These are phyloP conservation scores for Phyllosticta citribraziliensis DNA, from an alignment of 2,329 filamentous ascomycete genomes.

Conservation along the genomic window DNA sequence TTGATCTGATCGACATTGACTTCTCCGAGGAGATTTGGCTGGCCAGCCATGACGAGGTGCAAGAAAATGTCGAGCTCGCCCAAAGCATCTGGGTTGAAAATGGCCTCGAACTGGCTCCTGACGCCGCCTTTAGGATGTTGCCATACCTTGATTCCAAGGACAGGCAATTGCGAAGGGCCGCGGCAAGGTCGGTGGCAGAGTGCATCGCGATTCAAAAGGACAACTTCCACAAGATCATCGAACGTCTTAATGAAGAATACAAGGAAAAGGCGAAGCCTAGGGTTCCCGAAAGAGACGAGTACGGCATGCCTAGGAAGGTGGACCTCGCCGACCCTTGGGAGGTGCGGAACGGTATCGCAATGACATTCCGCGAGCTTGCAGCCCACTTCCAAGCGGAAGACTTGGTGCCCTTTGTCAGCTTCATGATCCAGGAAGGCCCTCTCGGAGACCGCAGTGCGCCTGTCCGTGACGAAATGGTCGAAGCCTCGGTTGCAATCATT, in stretches of 20 bases:
- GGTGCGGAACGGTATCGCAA: conserved; percentile 75
- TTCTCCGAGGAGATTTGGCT: conserved; percentile 92
- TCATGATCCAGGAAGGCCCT: conserved; percentile 76
- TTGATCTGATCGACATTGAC: conserved; percentile 79
- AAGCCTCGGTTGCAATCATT: conserved; percentile 75
- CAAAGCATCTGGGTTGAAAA: conserved; percentile 94
- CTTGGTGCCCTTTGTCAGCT: conserved; percentile 70
- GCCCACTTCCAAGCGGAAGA: conserved; percentile 56
- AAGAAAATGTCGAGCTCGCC: conserved; percentile 76
- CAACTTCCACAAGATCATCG: conserved; percentile 53
- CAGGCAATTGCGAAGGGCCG: conserved; percentile 69
- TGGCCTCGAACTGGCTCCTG: conserved; percentile 57
- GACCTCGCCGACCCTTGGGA: conserved; percentile 89
- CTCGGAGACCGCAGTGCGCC: conserved; percentile 70
- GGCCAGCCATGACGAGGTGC: conserved; percentile 79
- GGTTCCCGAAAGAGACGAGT: conserved; percentile 77
- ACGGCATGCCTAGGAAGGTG: conserved; percentile 86
- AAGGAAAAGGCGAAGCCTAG: conserved; percentile 70
- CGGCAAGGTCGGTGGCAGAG: conserved; percentile 71
- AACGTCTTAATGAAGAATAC: conserved; percentile 61
- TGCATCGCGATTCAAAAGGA: conserved; percentile 53
- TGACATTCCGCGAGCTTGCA: conserved; percentile 76
- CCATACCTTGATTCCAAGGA: conserved; percentile 75
- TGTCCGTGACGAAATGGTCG: conserved; percentile 84
- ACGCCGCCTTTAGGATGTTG: conserved; percentile 58